phyloP scores from a whole-genome alignment of 495 filamentous ascomycete genomes.

The Daldinia grandis region DNA sequence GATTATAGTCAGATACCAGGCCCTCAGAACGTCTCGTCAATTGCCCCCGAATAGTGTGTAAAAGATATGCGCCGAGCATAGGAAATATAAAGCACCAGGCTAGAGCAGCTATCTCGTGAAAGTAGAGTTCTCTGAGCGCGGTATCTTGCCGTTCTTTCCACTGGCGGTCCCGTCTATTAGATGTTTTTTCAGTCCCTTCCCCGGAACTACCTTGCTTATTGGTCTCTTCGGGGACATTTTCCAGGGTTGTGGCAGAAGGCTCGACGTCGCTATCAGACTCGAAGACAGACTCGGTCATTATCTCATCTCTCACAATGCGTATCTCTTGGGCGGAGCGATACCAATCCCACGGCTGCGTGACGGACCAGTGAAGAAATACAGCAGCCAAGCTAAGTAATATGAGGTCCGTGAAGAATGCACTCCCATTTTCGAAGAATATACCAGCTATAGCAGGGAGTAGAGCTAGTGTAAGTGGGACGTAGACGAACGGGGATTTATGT shows the following conservation, averaged over 20 bases:
- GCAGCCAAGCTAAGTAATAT: conserved; percentile 79
- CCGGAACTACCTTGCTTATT: conserved; percentile 13
- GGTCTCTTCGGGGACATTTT: conserved; percentile 54
- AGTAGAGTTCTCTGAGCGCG: conserved; percentile 71
- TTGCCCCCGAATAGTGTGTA: conserved; percentile 77
- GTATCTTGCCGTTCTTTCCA: conserved; percentile 40
- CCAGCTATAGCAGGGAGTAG: conserved; percentile 86
- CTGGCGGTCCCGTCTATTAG: conserved; percentile 33
- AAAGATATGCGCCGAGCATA: conserved; percentile 75
- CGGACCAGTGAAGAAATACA: conserved; percentile 93
- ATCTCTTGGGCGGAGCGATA: conserved; percentile 81
- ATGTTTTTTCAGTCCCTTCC: conserved; percentile 2
- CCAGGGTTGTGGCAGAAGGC: conserved; percentile 44
- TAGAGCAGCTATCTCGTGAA: conserved; percentile 78
- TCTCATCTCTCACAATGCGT: conserved; percentile 56
- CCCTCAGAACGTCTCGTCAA: conserved; percentile 86
- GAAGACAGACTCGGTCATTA: conserved; percentile 56
- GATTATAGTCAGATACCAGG: conserved; percentile 88
- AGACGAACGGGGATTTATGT: conserved; percentile 67
- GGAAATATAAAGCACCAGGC: conserved; percentile 82
- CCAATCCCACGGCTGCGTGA: conserved; percentile 94
- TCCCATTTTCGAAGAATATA: conserved; percentile 84
- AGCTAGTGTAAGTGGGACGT: conserved; percentile 79
- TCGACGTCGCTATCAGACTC: conserved; percentile 60
- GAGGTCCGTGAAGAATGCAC: conserved; percentile 81